phyloP scores from a whole-genome alignment of 2,329 filamentous ascomycete genomes.

The Spiromastix sp. region DNA sequence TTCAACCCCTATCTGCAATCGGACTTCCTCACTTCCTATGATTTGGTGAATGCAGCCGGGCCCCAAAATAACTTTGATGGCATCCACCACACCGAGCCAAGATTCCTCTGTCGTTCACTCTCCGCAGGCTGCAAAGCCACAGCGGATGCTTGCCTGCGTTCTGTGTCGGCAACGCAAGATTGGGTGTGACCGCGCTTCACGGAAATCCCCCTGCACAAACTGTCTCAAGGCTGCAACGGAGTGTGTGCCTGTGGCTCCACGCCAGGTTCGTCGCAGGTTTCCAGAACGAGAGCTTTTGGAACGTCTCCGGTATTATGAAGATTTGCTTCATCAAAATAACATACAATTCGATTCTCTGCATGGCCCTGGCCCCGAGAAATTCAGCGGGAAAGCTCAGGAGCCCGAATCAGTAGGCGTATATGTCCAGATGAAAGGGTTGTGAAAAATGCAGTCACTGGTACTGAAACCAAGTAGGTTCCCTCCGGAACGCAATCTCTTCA shows the following conservation, averaged over 20 bases:
- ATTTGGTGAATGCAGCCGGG: too few species aligned
- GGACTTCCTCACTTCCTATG: too few species aligned
- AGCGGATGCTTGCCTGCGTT: background rate
- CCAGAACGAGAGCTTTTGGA: conserved; percentile 62
- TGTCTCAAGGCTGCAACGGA: conserved; percentile 54
- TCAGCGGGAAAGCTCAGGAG: conserved; percentile 13
- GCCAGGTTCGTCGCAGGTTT: conserved; percentile 50
- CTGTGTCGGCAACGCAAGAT: conserved; percentile 43
- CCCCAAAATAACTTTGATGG: too few species aligned
- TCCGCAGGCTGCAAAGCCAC: too few species aligned
- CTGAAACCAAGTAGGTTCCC: conserved; percentile 14
- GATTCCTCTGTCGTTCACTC: too few species aligned
- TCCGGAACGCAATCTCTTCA: background rate
- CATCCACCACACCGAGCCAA: too few species aligned
- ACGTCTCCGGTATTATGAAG: conserved; percentile 59
- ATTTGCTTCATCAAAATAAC: conserved; percentile 53
- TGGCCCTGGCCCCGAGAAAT: conserved; percentile 10
- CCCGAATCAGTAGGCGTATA: background rate
- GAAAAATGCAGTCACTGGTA: too few species aligned
- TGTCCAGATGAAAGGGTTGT: conserved; percentile 15
- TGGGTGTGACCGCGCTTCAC: conserved; percentile 51
- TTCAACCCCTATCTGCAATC: too few species aligned
- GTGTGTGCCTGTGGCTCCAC: conserved; percentile 36
- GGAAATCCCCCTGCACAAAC: conserved; percentile 59
- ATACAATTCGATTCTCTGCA: conserved; percentile 50